phyloP scores from a whole-genome alignment of 2,329 filamentous ascomycete species.

The Elsinoe arachidis region DNA sequence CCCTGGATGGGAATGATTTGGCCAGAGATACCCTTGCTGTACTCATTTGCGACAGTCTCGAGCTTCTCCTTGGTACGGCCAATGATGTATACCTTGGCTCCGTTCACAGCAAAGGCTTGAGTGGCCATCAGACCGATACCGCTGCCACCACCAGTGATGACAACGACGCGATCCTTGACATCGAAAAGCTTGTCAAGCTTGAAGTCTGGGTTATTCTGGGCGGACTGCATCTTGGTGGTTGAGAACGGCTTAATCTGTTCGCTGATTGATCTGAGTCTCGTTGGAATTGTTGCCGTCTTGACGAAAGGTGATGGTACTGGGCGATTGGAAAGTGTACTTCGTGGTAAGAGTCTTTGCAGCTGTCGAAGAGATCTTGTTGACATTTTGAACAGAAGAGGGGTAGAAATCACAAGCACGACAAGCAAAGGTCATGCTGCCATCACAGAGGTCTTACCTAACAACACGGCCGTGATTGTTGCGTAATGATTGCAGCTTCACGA shows the following conservation, averaged over 20 bases:
- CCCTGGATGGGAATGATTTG: conserved; percentile 39
- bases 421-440: neutral
- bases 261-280: neutral
- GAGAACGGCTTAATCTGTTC: neutral
- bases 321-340: neutral
- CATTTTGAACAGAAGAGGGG: neutral
- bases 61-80: conserved; percentile 42
- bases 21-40: conserved; percentile 37
- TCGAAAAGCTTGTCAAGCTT: conserved; percentile 28
- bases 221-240: conserved; percentile 14
- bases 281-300: neutral
- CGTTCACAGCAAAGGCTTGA: conserved; percentile 28
- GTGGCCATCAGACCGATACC: conserved; percentile 42
- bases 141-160: conserved; percentile 38
- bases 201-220: conserved; percentile 30
- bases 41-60: conserved; percentile 36
- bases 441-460: neutral
- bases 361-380: neutral
- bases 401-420: neutral
- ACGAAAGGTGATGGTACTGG: neutral
- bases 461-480: conserved; percentile 2
- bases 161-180: conserved; percentile 33
- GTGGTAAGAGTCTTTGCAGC: neutral
- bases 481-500: conserved; percentile 12
- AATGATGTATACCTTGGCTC: conserved; percentile 40